Base-by-base conservation (phyloP, 2,329 filamentous ascomycete species). In the Penicillium sp. region DNA sequence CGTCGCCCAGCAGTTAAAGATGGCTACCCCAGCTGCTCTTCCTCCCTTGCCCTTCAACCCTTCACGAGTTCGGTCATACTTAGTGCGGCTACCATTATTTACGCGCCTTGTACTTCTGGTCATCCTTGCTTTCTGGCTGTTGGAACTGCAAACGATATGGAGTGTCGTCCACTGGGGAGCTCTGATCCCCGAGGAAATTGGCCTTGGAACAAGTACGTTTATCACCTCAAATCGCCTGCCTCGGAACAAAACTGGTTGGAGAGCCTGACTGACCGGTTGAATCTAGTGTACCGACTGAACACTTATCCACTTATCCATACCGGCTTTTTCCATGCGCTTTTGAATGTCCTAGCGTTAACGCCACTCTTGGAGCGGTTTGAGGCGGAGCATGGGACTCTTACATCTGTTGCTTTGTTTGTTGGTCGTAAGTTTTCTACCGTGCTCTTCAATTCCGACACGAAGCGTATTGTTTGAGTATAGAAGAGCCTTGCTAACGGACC, bases 341-440 rank as follows among this genome's bases (percentile, higher is more conserved):
- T 95, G 69, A 96, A 97, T 74, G 72, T 91, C 21, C 48, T 95
- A 59, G 90, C 91, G 19, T 73, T 97, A 59, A 87, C 88, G 34
- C 94, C 94, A n/a, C 79, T 99, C 48, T 78, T 99, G 72, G 93
- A 97, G 75, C 85, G 92, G 57, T 99, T 97, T 74, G 94, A 99
- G 77, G 84, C 85, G 58, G 93, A 97, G 72, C 87, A 95, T 73
- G 94, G 94, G 48, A 97, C 93, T 7, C 79, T 97, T 68, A 91
- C 91, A 23, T 89, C 91, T n/a, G 72, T 96, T 59, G 85, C 90
- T 31, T 80, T 97, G 48, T 97, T 97, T 73, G 85, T 94, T 67
- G 94, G 94, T 53, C 92, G 92, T 96, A 81, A 79, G 92, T 83
- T 19, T 8, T 36, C 4, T 11, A 28, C 19, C 28, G 6, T 1